Conservation (phyloP, 495 filamentous ascomycete species). For the Hypoxylon lienhwacheense region DNA sequence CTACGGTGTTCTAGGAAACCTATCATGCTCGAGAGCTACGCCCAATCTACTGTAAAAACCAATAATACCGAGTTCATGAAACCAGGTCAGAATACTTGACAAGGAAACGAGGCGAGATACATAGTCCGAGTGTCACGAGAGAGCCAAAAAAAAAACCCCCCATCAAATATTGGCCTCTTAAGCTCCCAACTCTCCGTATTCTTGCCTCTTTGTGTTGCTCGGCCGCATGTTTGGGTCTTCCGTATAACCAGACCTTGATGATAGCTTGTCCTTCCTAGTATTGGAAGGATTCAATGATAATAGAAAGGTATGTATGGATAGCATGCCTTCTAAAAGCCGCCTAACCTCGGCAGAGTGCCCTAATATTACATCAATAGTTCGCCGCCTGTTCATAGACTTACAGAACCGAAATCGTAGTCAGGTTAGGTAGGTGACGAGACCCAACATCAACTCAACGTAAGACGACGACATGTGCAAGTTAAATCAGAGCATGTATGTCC, state of each 20-base stretch:
- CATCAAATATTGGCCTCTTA: background rate
- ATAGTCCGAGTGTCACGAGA: constrained; percentile 11
- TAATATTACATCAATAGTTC: too few species aligned
- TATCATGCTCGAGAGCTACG: background rate
- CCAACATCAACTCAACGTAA: too few species aligned
- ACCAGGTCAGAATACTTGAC: background rate
- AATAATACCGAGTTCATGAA: background rate
- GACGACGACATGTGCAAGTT: too few species aligned
- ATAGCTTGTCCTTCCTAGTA: too few species aligned
- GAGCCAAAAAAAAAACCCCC: background rate
- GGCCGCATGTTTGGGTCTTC: background rate
- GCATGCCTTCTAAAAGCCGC: too few species aligned
- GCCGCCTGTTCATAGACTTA: too few species aligned
- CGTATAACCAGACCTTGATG: background rate
- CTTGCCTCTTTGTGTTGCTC: constrained; percentile 5
- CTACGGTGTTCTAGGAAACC: background rate
- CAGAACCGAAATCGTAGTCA: too few species aligned
- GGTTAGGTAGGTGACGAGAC: too few species aligned
- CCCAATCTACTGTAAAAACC: background rate
- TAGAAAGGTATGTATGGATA: background rate
- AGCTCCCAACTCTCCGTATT: background rate
- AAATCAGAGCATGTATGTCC: too few species aligned
- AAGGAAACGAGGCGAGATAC: constrained; percentile 7
- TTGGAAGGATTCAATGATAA: background rate
- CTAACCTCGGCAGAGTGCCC: too few species aligned